These are phyloP conservation scores for Cladosporium colombiae DNA, from an alignment of 2,329 filamentous ascomycete genomes.

Conservation along the genomic window DNA sequence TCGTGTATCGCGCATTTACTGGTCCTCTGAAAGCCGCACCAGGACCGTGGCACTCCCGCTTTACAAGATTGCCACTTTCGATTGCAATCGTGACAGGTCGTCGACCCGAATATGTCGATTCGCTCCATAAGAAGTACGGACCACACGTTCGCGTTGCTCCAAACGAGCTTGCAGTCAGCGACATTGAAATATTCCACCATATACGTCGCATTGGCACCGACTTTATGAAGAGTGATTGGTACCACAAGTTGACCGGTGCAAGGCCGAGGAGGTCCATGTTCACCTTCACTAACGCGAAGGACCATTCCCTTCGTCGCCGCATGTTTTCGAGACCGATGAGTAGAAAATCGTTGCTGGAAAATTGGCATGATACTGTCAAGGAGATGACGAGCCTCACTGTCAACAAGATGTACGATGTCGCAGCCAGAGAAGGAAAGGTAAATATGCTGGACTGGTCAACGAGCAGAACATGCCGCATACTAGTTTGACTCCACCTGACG, in stretches of 20 bases:
- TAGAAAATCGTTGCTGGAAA: slow-evolving; percentile 37
- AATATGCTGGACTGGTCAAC: slow-evolving; percentile 46
- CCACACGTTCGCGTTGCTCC: slow-evolving; percentile 35
- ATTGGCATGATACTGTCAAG: slow-evolving; percentile 41
- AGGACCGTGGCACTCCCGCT: slow-evolving; percentile 20
- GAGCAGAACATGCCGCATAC: not conserved
- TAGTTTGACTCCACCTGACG: not conserved
- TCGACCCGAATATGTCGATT: slow-evolving; percentile 43
- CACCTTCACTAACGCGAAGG: slow-evolving; percentile 38
- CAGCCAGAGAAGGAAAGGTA: slow-evolving; percentile 33
- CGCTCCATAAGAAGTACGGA: slow-evolving; percentile 39
- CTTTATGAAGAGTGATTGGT: slow-evolving; percentile 35
- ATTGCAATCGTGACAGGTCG: slow-evolving; percentile 40
- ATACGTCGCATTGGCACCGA: slow-evolving; percentile 33
- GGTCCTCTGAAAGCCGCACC: slow-evolving; percentile 19
- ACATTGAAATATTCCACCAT: slow-evolving; percentile 31
- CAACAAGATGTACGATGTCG: slow-evolving; percentile 34
- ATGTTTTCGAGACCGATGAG: slow-evolving; percentile 42
- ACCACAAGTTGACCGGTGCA: slow-evolving; percentile 22
- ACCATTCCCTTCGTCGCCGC: slow-evolving; percentile 39
- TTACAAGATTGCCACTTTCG: slow-evolving; percentile 35
- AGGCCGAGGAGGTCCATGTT: slow-evolving; percentile 37
- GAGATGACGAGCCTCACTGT: slow-evolving; percentile 39
- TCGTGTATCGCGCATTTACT: not conserved
- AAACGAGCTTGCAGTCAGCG: slow-evolving; percentile 34